phyloP scores from a whole-genome alignment of 176 grass and related monocot genomes.

The Rhipidocladum racemiflorum region DNA sequence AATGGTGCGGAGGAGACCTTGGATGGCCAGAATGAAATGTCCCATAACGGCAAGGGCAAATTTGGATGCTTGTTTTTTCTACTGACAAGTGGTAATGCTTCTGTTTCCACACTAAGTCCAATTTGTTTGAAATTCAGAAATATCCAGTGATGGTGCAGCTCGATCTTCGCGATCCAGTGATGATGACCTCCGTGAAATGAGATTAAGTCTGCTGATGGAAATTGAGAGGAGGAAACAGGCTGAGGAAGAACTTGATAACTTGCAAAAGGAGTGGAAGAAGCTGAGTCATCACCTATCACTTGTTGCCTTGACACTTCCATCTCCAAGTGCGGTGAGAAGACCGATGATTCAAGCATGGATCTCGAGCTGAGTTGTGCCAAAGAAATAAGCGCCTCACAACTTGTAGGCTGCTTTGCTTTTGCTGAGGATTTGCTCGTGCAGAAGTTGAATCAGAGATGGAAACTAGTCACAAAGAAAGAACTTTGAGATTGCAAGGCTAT shows the following conservation, averaged over 20 bases:
- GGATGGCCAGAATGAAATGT: neutral
- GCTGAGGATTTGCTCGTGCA: constrained; percentile 52
- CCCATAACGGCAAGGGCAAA: constrained; percentile 26
- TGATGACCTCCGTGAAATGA: no score
- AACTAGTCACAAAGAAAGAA: constrained; percentile 72
- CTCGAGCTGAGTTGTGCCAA: constrained; percentile 67
- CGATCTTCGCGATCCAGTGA: no score
- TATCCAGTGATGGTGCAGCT: no score
- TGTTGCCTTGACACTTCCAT: constrained; percentile 58
- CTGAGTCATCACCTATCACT: constrained; percentile 69
- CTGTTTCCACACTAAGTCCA: constrained; percentile 30
- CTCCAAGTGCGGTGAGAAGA: constrained; percentile 37
- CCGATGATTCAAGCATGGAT: constrained; percentile 52
- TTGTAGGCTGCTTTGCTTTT: constrained; percentile 67
- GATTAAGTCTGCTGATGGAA: no score
- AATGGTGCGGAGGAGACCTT: neutral
- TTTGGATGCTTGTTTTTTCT: neutral
- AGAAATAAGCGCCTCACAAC: constrained; percentile 70
- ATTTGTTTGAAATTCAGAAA: no score
- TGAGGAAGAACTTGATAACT: constrained; percentile 70
- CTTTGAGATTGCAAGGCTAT: constrained; percentile 89
- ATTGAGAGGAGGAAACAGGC: constrained; percentile 75
- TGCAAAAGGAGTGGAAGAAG: constrained; percentile 72
- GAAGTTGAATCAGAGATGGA: constrained; percentile 76
- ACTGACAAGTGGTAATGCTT: neutral